Base-by-base conservation (phyloP, 2,329 filamentous ascomycete genomes). In the Aspergillus sp. region DNA sequence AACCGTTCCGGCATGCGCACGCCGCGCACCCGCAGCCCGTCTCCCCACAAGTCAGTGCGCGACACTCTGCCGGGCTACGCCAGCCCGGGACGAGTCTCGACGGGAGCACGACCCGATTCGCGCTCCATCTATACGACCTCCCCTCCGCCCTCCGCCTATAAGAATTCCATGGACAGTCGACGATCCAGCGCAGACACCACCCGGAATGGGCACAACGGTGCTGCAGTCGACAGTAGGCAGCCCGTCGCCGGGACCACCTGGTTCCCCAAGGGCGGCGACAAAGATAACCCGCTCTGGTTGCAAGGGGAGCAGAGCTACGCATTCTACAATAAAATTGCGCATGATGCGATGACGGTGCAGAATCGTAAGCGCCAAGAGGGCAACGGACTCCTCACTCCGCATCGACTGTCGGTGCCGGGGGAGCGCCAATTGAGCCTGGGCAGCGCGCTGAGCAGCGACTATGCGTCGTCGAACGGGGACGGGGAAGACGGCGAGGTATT, bases 401-500 rank as follows among this genome's bases (percentile, higher is more conserved):
- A 69, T 36, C 65, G 60, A 2, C 59, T 67, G 8, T 58, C 63
- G 11, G 58, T 64, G 2, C 60, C 70, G 3, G 53, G 53, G 3
- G 70, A 72, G 19, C 75, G 76, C 42, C 75, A 75, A 27, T 66
- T 73, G 5, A 87, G 82, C 15, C 71, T 76, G 8, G 77, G 81
- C 2, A 89, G 86, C 66, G 78, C 78, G 47, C 72, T 89, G 48
- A 90, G 84, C 70, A 87, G 83, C 63, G 84, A 86, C 65, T 78
- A 80, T 60, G 77, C 75, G 3, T 81, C 76, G 21, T 78, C 52
- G 53, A 71, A 62, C 19, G 75, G 70, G 4, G 77, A 77, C 8
- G 76, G 75, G 13, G 80, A 80, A 3, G 80, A 79, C 11, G 75
- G 78, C 8, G 81, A 82, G 19, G 78, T 78, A n/a, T 80, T 84